Conservation (phyloP, 352 stramenopile genomes). For the Phytopythium chamaehyphon region DNA sequence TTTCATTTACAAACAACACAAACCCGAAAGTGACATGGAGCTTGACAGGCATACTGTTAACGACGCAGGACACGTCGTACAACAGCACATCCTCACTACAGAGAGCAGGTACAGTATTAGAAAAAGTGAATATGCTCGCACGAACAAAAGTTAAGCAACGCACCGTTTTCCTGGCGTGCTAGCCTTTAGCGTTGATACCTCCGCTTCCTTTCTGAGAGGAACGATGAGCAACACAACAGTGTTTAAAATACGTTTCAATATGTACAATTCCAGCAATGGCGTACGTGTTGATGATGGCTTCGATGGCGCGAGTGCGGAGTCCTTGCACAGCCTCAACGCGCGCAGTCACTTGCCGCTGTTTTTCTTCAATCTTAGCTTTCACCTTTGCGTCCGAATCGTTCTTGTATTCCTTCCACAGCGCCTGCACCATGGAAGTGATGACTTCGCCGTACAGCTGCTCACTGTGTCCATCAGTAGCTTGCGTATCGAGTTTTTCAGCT, state of each 20-base stretch:
- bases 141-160: background rate
- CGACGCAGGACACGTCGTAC: conserved; percentile 72
- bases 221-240: background rate
- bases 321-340: conserved; percentile 55
- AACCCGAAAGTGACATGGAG: conserved; percentile 79
- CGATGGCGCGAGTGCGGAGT: conserved; percentile 53
- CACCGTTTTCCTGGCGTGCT: conserved; percentile 27
- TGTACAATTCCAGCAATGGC: conserved; percentile 5
- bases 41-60: conserved; percentile 65
- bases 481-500: background rate
- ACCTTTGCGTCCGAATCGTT: conserved; percentile 51
- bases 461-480: background rate
- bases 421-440: conserved; percentile 68
- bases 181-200: conserved; percentile 40
- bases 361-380: conserved; percentile 74
- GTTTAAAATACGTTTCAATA: background rate
- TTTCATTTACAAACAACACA: conserved; percentile 10
- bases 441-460: conserved; percentile 63
- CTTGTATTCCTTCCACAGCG: conserved; percentile 55
- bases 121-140: background rate
- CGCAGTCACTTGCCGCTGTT: conserved; percentile 60
- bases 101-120: background rate
- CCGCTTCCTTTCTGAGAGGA: conserved; percentile 33
- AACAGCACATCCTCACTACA: conserved; percentile 65
- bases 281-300: conserved; percentile 61